Conservation (phyloP, 139 green algal genomes). For the Chlorella sp. region DNA sequence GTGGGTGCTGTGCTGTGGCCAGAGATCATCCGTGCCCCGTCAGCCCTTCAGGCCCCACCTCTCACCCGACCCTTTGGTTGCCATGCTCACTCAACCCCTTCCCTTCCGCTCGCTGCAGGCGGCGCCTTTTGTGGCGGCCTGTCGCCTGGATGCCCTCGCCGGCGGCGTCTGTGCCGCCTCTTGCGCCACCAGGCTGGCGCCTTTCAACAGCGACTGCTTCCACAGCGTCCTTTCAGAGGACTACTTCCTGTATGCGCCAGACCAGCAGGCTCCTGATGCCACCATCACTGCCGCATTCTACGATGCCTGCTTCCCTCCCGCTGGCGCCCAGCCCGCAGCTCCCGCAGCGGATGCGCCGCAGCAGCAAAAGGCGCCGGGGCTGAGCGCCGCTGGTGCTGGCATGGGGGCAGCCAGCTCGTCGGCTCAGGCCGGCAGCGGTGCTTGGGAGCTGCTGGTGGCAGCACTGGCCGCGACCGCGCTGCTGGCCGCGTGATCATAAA, state of each 20-base stretch:
- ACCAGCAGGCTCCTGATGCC: background rate
- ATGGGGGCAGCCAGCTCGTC: no score
- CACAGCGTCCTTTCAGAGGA: background rate
- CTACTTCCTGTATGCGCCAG: background rate
- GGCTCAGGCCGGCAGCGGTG: no score
- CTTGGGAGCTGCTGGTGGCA: no score
- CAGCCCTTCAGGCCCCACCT: background rate
- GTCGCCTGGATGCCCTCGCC: background rate
- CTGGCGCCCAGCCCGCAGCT: no score
- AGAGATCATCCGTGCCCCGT: background rate
- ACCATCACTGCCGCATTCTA: background rate
- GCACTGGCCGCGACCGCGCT: no score
- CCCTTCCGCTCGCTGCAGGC: background rate
- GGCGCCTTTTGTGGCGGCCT: background rate
- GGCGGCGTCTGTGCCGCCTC: background rate
- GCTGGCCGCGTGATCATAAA: no score
- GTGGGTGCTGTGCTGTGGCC: background rate
- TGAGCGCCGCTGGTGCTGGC: no score
- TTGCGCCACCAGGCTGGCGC: background rate
- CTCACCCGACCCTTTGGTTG: no score
- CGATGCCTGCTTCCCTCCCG: background rate
- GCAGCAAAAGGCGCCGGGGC: no score
- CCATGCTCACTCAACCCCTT: no score
- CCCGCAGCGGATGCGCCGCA: no score
- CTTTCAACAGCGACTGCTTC: slow-evolving; percentile 1